Percentiles rank a stretch among this genome's conserved stretches.
Evolutionary conservation across 805 yeast genomes (phyloP).

Genomic region (Metschnikowia shivogae): DNA sequence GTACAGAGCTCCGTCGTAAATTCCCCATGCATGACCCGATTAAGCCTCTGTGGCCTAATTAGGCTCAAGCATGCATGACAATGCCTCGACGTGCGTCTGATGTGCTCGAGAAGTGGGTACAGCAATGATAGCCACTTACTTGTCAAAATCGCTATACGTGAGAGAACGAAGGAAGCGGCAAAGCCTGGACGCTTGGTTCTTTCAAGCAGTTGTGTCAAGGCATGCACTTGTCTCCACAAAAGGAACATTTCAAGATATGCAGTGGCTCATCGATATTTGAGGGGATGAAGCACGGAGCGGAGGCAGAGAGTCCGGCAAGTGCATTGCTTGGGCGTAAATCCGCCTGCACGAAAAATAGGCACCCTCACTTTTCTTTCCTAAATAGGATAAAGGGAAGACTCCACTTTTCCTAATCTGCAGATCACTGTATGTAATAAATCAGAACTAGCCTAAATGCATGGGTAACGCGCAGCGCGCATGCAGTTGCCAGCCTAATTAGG

Average conservation of each 20-base stretch:
- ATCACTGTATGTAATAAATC: constrained; percentile 4
- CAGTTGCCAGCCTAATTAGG: neutral
- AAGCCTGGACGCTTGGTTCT: no score
- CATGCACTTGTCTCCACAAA: neutral
- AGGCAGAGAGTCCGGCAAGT: neutral
- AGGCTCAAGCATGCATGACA: neutral
- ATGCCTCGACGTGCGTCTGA: neutral
- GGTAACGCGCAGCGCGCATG: neutral
- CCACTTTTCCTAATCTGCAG: neutral
- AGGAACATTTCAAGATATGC: neutral
- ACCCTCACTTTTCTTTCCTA: constrained; percentile 4
- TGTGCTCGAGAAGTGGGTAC: neutral
- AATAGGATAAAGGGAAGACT: constrained; percentile 13
- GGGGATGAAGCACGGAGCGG: constrained; percentile 5
- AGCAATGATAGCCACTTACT: neutral
- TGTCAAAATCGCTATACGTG: neutral
- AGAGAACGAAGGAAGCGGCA: no score
- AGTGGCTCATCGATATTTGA: neutral
- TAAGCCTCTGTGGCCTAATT: constrained; percentile 6
- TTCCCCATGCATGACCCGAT: constrained; percentile 2
- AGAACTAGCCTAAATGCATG: constrained; percentile 1
- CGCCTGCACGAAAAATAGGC: neutral
- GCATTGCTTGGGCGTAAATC: neutral
- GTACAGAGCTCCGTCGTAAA: constrained; percentile 1
- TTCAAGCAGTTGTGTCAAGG: no score